phyloP scores from a whole-genome alignment of 306 rosid genomes.

The Sechiopsis laciniata region DNA sequence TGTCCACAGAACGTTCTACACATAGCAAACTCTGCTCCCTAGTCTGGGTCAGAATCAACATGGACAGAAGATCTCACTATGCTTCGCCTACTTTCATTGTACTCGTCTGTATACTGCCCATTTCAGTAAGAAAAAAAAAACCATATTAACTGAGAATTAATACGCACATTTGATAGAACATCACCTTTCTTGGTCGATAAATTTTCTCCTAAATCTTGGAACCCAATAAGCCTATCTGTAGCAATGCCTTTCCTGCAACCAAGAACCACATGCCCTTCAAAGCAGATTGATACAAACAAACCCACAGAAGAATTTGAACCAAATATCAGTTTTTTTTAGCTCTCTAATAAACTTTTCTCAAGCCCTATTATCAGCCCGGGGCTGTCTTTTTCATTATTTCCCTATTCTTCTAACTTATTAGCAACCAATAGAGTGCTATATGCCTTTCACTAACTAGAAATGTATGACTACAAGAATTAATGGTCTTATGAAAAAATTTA shows the following conservation, averaged over 20 bases:
- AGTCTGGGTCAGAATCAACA: conserved; percentile 70
- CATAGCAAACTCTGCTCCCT: neutral
- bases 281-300: neutral
- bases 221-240: conserved; percentile 74
- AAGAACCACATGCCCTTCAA: neutral
- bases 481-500: conserved; percentile 29
- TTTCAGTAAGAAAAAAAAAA: conserved; percentile 19
- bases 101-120: conserved; percentile 45
- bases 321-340: neutral
- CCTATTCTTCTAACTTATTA: neutral
- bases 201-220: conserved; percentile 82
- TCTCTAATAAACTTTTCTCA: neutral
- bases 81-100: conserved; percentile 41
- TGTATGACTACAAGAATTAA: conserved; percentile 7
- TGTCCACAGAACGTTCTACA: no score
- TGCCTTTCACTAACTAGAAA: conserved; percentile 14
- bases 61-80: conserved; percentile 52
- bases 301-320: neutral
- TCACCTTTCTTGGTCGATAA: conserved; percentile 78
- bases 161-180: conserved; percentile 5
- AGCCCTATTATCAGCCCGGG: neutral
- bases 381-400: neutral
- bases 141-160: neutral
- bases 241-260: conserved; percentile 72
- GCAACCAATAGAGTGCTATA: neutral